Percentiles rank a stretch among this genome's conserved stretches.
These are phyloP conservation scores for Nakazawaea populi DNA, from an alignment of 805 yeast species.

Conservation along the genomic window DNA sequence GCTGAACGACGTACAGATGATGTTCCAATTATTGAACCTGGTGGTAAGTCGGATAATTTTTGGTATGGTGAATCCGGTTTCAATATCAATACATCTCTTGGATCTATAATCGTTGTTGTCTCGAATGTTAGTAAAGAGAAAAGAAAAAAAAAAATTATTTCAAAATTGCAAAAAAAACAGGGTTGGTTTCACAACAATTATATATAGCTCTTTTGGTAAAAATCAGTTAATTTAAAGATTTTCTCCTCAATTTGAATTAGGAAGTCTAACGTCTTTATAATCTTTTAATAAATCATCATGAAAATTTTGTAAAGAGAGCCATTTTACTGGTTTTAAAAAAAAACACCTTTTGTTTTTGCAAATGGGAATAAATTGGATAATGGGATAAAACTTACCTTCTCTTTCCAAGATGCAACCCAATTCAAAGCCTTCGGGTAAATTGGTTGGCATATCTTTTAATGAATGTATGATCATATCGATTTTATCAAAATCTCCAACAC, in stretches of 20 bases:
- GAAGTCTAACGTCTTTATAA: constrained; percentile 30
- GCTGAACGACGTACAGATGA: constrained; percentile 93
- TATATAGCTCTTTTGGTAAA: too few relatives aligned
- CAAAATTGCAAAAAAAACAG: too few relatives aligned
- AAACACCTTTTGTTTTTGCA: too few relatives aligned
- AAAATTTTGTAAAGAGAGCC: too few relatives aligned
- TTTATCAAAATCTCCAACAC: constrained; percentile 56
- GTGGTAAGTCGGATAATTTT: constrained; percentile 68
- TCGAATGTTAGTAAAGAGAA: constrained; percentile 3
- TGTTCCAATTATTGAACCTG: constrained; percentile 86
- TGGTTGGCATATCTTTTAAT: constrained; percentile 86
- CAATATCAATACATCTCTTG: constrained; percentile 89
- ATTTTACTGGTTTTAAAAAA: too few relatives aligned
- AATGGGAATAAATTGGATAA: too few relatives aligned
- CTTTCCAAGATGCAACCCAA: constrained; percentile 82
- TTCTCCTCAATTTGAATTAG: constrained; percentile 25
- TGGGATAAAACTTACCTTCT: constrained; percentile 35
- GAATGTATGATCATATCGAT: constrained; percentile 91
- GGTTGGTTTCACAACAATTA: too few relatives aligned
- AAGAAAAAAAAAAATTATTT: neutral
- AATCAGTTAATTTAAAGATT: constrained; percentile 13
- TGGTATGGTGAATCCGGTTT: constrained; percentile 56
- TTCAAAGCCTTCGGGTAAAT: constrained; percentile 83
- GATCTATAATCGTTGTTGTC: constrained; percentile 46
- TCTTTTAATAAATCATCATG: too few relatives aligned